Base-by-base conservation (phyloP, 2,329 filamentous ascomycete genomes). In the Chrysoporthe cubensis region DNA sequence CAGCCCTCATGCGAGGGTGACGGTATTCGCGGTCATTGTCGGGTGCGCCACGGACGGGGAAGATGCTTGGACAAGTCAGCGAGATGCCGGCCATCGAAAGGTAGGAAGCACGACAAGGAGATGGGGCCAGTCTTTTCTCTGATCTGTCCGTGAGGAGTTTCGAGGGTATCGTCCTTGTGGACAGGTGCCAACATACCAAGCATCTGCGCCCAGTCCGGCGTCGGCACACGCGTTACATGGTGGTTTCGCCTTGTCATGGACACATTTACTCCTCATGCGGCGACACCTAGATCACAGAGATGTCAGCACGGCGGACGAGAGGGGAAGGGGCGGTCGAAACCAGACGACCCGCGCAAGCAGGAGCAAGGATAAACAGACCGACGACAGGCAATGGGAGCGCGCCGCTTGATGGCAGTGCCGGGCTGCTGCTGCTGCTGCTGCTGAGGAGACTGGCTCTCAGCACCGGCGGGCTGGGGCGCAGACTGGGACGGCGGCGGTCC, bases 11-110 rank as follows among this genome's bases (percentile, higher is more conserved):
- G 40, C 85, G 84, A 66, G 85, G 85, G 73, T 87, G 85, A 57
- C 86, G 84, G 70, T 85, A 87, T 14, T 83, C 81, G 46, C 86
- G 84, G 73, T 88, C 86, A 72, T 80, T 76, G 68, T 88, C 85
- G 11, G 82, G 80, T 57, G 86, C 82, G 52, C 86, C 86, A 62
- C 85, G 82, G 21, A 79, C 77, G 0, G 84, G 83, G 71, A 87
- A 88, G 50, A 82, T 73, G 73, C 85, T 87, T 65, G 52, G 13
- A 37, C 32, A 18, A 37, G 57, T 71, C 32, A 70, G 66, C 56
- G 62, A 50, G 18, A 18, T 14, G 16, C 40, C 34, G 26, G 42
- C 44, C 21, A 58, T 11, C 16, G 14, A 44, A 26, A 26, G 32
- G 2, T 13, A 21, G 26, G 13, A n/a, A 21, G 64, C 34, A 40